Percentiles rank a stretch among this genome's conserved stretches.
Conservation (phyloP, 2,329 filamentous ascomycete genomes). For the Penicillium glabrum region DNA sequence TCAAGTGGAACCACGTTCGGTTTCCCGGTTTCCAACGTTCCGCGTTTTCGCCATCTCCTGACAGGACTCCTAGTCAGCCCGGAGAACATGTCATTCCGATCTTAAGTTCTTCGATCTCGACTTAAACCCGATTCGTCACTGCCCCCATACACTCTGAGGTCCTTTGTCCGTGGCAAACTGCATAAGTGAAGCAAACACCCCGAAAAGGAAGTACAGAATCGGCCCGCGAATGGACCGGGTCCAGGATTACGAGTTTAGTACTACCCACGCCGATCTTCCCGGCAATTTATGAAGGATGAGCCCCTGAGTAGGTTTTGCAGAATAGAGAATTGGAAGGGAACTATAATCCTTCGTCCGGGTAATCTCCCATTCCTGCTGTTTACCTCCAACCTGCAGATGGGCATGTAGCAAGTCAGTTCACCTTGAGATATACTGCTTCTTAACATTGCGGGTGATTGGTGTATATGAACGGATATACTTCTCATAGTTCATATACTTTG, state of each 20-base stretch:
- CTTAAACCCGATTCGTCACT: not conserved
- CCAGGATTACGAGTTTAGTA: not conserved
- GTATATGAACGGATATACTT: not conserved
- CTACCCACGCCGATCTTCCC: not conserved
- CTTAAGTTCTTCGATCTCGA: too few species aligned
- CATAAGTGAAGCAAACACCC: not conserved
- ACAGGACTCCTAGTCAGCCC: too few species aligned
- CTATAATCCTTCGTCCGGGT: not conserved
- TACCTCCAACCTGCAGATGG: not conserved
- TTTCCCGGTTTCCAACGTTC: too few species aligned
- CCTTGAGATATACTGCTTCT: not conserved
- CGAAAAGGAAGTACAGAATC: not conserved
- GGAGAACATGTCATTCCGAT: too few species aligned
- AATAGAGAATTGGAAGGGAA: too few species aligned
- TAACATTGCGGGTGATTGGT: not conserved
- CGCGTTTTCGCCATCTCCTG: too few species aligned
- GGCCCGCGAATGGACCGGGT: not conserved
- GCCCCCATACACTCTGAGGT: not conserved
- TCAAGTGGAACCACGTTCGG: too few species aligned
- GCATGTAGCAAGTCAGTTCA: not conserved
- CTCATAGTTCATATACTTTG: not conserved
- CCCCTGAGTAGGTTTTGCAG: not conserved
- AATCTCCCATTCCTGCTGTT: not conserved
- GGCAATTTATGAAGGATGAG: not conserved
- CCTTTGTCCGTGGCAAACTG: not conserved